These are phyloP conservation scores for Hypholoma fasciculare DNA, from an alignment of 768 basidiomycete genomes.

Conservation along the genomic window DNA sequence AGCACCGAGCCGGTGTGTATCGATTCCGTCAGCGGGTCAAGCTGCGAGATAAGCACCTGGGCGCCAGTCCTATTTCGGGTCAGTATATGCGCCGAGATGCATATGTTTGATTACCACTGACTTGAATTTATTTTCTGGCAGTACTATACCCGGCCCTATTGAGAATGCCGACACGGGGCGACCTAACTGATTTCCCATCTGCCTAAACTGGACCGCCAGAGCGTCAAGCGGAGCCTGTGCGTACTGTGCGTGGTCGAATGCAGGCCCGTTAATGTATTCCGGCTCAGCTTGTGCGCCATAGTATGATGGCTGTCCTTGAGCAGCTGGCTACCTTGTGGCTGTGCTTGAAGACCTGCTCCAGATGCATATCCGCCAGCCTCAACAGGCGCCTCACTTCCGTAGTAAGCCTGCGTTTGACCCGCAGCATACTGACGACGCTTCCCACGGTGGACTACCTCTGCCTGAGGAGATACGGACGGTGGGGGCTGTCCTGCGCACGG, in stretches of 20 bases:
- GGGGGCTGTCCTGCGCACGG: conserved; percentile 48
- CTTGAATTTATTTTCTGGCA: conserved; percentile 75
- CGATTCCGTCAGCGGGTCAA: conserved; percentile 60
- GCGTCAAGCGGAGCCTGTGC: conserved; percentile 57
- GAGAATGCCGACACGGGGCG: conserved; percentile 66
- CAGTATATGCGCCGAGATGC: neutral
- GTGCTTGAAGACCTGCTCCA: conserved; percentile 39
- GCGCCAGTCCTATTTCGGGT: conserved; percentile 57
- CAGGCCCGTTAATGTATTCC: conserved; percentile 45
- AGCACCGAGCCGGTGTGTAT: conserved; percentile 60
- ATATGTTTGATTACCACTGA: conserved; percentile 35
- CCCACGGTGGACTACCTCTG: conserved; percentile 39
- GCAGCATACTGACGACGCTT: conserved; percentile 94
- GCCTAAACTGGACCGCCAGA: conserved; percentile 81
- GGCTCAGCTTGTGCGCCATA: conserved; percentile 46
- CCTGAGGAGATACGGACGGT: conserved; percentile 36
- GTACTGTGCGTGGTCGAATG: conserved; percentile 40
- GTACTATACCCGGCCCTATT: conserved; percentile 57
- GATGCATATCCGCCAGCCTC: conserved; percentile 43
- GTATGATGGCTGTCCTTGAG: conserved; percentile 34
- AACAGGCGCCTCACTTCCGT: conserved; percentile 47
- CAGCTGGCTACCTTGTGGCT: conserved; percentile 43
- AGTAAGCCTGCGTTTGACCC: conserved; percentile 91
- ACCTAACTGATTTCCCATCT: conserved; percentile 78
- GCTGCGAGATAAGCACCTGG: conserved; percentile 61